Conservation (phyloP, 345 rosid species). For the Rhizophora apiculata region DNA sequence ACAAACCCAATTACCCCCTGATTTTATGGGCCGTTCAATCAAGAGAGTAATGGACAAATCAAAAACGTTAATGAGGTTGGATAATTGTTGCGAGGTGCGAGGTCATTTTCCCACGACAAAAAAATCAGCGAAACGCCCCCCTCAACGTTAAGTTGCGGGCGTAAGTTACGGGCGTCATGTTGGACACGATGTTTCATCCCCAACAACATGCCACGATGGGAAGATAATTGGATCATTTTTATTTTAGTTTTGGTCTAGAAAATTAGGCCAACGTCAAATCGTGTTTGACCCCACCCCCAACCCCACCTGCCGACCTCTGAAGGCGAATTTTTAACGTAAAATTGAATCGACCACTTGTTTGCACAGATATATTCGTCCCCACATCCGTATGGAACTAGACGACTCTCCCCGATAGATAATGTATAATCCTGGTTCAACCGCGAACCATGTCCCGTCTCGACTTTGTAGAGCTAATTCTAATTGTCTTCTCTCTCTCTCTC, state of each 20-base stretch:
- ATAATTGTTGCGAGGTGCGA: neutral
- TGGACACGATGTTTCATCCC: constrained; percentile 1
- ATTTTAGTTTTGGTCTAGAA: neutral
- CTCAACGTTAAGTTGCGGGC: neutral
- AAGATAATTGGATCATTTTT: neutral
- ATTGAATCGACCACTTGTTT: neutral
- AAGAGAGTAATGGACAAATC: neutral
- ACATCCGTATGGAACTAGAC: neutral
- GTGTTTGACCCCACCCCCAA: neutral
- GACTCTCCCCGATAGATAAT: too few relatives aligned
- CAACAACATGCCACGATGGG: neutral
- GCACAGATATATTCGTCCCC: neutral
- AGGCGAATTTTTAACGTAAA: too few relatives aligned
- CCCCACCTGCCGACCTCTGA: neutral
- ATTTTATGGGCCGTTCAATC: neutral
- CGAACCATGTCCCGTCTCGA: too few relatives aligned
- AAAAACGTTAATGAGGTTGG: neutral
- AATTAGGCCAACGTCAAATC: constrained; percentile 19
- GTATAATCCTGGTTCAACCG: too few relatives aligned
- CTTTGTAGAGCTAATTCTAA: too few relatives aligned
- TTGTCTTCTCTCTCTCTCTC: too few relatives aligned
- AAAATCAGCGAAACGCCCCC: constrained; percentile 1
- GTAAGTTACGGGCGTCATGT: too few relatives aligned
- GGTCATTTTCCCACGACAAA: constrained; percentile 3
- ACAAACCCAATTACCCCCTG: too few relatives aligned